Conservation (phyloP, 345 rosid genomes). For the Eucalyptus grandis region DNA sequence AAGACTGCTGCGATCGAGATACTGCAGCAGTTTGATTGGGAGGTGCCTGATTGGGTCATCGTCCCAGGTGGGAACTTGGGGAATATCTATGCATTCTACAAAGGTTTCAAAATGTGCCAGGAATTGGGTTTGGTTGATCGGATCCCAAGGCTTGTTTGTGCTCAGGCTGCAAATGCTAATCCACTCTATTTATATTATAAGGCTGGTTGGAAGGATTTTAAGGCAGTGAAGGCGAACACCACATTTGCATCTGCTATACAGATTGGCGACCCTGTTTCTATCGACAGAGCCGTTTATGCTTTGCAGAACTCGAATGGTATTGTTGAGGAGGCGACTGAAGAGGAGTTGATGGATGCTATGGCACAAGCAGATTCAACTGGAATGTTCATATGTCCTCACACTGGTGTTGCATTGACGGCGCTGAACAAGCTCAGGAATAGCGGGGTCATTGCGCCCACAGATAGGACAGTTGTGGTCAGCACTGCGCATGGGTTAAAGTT, state of each 20-base stretch:
- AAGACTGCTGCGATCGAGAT: conserved; percentile 90
- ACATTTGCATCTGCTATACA: conserved; percentile 95
- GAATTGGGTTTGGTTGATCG: conserved; percentile 77
- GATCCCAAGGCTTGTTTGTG: conserved; percentile 78
- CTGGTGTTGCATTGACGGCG: conserved; percentile 86
- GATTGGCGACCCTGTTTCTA: conserved; percentile 90
- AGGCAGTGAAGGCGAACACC: conserved; percentile 51
- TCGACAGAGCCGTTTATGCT: conserved; percentile 82
- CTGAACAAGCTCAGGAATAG: conserved; percentile 67
- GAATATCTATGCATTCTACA: conserved; percentile 83
- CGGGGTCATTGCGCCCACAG: conserved; percentile 58
- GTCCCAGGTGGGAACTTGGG: conserved; percentile 92
- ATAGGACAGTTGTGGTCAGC: conserved; percentile 78
- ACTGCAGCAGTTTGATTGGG: conserved; percentile 90
- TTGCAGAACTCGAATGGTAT: conserved; percentile 63
- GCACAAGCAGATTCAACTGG: conserved; percentile 91
- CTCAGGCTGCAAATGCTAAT: conserved; percentile 90
- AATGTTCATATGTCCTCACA: conserved; percentile 92
- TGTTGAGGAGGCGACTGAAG: conserved; percentile 87
- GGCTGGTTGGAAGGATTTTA: conserved; percentile 70
- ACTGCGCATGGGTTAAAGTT: conserved; percentile 95
- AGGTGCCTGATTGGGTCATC: conserved; percentile 95
- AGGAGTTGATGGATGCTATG: conserved; percentile 93
- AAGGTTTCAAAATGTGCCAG: conserved; percentile 83
- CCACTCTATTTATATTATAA: conserved; percentile 76